A percentile compares a stretch with the other conserved stretches of the same genome.
Conservation (phyloP, 768 basidiomycete genomes). For the Agaricus subrufescens region DNA sequence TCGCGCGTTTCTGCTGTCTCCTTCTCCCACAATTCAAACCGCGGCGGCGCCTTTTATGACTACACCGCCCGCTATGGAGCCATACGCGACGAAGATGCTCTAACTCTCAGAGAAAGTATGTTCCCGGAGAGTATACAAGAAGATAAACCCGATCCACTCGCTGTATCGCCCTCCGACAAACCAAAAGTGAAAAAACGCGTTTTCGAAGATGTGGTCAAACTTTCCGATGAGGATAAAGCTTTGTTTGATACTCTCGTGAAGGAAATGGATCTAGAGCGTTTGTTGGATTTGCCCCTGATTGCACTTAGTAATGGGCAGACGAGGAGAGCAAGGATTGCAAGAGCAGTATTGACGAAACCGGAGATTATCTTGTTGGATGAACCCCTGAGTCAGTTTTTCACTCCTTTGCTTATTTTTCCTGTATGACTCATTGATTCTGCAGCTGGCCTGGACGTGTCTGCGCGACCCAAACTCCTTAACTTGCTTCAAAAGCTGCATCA, state of each 20-base stretch:
- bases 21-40: slow-evolving; percentile 54
- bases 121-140: slow-evolving; percentile 42
- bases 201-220: slow-evolving; percentile 7
- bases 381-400: slow-evolving; percentile 63
- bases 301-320: slow-evolving; percentile 93
- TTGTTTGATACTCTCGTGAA: slow-evolving; percentile 51
- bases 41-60: slow-evolving; percentile 79
- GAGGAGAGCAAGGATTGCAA: slow-evolving; percentile 76
- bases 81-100: slow-evolving; percentile 76
- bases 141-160: slow-evolving; percentile 1
- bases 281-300: slow-evolving; percentile 82
- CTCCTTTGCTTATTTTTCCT: not conserved
- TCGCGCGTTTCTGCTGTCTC: slow-evolving; percentile 53
- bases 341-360: slow-evolving; percentile 67
- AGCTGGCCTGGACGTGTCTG: slow-evolving; percentile 76
- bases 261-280: slow-evolving; percentile 48
- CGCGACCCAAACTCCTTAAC: slow-evolving; percentile 28
- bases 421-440: not conserved
- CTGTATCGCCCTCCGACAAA: slow-evolving; percentile 21
- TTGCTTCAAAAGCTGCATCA: slow-evolving; percentile 16
- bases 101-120: slow-evolving; percentile 72
- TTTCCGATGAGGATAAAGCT: slow-evolving; percentile 5
- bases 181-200: slow-evolving; percentile 1
- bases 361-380: slow-evolving; percentile 86
- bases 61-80: slow-evolving; percentile 92